A percentile compares a stretch with the other conserved stretches of the same genome.
Evolutionary conservation across 768 basidiomycete genomes (phyloP).

Genomic region (Mycena venus): DNA sequence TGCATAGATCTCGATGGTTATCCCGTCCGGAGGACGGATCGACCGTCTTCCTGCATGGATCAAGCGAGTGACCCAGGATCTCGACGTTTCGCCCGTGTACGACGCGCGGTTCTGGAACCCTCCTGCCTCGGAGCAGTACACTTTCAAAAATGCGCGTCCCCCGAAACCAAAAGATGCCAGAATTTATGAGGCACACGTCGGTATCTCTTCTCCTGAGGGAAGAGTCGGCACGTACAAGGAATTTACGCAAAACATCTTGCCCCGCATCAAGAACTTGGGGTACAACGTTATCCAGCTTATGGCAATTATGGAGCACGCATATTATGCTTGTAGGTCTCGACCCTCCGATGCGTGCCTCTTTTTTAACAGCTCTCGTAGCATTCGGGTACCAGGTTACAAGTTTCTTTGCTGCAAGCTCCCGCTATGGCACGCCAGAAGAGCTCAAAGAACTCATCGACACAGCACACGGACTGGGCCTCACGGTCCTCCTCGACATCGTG

Average conservation of each 20-base stretch:
- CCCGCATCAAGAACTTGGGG: slow-evolving; percentile 90
- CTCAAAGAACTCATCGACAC: slow-evolving; percentile 96
- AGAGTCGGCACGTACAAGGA: slow-evolving; percentile 97
- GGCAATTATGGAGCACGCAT: slow-evolving; percentile 98
- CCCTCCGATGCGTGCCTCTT: neutral
- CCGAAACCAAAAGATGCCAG: slow-evolving; percentile 74
- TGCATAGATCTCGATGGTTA: slow-evolving; percentile 90
- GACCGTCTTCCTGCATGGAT: slow-evolving; percentile 97
- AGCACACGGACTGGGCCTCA: slow-evolving; percentile 93
- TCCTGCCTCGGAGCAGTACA: slow-evolving; percentile 75
- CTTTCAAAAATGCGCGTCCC: slow-evolving; percentile 85
- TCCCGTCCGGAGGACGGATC: slow-evolving; percentile 82
- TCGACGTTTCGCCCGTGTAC: slow-evolving; percentile 89
- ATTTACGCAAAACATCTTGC: slow-evolving; percentile 87
- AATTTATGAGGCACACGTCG: slow-evolving; percentile 98
- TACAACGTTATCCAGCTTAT: slow-evolving; percentile 99
- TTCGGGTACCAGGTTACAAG: slow-evolving; percentile 99
- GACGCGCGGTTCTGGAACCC: slow-evolving; percentile 99
- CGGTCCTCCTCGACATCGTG: slow-evolving; percentile 95
- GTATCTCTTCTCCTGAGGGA: slow-evolving; percentile 91
- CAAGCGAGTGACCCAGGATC: slow-evolving; percentile 94
- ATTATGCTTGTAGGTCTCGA: slow-evolving; percentile 87
- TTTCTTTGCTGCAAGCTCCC: slow-evolving; percentile 96
- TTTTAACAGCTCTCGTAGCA: slow-evolving; percentile 61
- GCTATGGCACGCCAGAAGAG: slow-evolving; percentile 97